Percentiles rank a stretch among this genome's conserved stretches.
Evolutionary conservation across 495 filamentous ascomycete species (phyloP).

Genomic region (Wilcoxina mikolae): DNA sequence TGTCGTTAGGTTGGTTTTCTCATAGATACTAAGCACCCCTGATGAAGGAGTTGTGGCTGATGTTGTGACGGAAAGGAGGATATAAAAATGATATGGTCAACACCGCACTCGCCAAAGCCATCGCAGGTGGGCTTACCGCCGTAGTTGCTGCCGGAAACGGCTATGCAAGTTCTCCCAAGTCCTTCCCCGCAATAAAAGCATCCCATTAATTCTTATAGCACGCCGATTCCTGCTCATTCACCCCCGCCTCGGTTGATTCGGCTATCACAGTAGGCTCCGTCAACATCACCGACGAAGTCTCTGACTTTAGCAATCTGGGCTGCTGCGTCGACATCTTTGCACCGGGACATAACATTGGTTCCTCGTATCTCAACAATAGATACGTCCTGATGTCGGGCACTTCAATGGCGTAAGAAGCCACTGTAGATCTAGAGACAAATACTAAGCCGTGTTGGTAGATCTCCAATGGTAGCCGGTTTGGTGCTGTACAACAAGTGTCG

Average conservation of each 20-base stretch:
- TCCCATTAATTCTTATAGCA: constrained; percentile 41
- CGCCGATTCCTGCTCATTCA: constrained; percentile 40
- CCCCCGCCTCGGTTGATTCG: constrained; percentile 40
- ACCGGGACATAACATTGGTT: constrained; percentile 35
- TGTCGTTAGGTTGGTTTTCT: constrained; percentile 18
- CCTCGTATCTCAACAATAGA: constrained; percentile 33
- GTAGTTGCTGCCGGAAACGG: constrained; percentile 52
- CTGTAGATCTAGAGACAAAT: constrained; percentile 24
- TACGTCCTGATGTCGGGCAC: constrained; percentile 45
- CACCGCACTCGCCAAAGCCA: constrained; percentile 40
- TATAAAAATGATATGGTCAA: constrained; percentile 34
- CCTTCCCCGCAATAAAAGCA: background rate
- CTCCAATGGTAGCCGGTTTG: constrained; percentile 10
- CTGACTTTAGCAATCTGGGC: constrained; percentile 31
- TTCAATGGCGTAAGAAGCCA: constrained; percentile 36
- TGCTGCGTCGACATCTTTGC: constrained; percentile 31
- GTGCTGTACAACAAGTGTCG: constrained; percentile 14
- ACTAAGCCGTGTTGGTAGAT: constrained; percentile 28
- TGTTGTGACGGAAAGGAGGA: background rate
- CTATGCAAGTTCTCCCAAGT: background rate
- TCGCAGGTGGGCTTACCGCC: constrained; percentile 42
- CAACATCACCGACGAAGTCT: constrained; percentile 19
- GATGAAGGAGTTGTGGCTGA: constrained; percentile 36
- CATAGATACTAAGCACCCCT: constrained; percentile 28
- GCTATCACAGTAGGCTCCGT: constrained; percentile 34